Evolutionary conservation across 2,329 filamentous ascomycete species (phyloP), one percentile per base, ranked within the genome.

Genomic region (Hymenoscyphus albidus): DNA sequence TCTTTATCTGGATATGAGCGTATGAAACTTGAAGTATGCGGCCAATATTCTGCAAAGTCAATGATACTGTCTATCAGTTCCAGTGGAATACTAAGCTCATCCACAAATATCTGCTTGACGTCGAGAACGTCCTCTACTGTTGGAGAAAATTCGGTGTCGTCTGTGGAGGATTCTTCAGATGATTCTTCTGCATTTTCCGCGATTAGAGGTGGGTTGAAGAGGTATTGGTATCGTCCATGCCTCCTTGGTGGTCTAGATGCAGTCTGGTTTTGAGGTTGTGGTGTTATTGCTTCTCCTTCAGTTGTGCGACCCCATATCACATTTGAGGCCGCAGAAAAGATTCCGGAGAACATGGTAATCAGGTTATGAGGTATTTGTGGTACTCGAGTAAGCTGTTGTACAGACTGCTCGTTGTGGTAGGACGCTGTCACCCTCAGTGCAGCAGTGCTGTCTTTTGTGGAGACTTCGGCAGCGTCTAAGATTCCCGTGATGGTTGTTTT

Each of bases 21-120:
- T 9, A 76, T 72, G 56, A 76, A 66, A 13, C 74, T 74, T 10
- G 76, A 71, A 0, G 76, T 74, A 68, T 82, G 82, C 14, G 81
- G 81, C 86, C 86, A 89, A 74, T 88, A 88, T 74, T 88, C 85
- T 62, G 85, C 86, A 35, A 78, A 73, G 70, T 89, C 85, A 62
- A 88, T 74, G 57, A 89, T 80, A 57, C 74, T 72, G 70, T 88
- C 81, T 44, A 86, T 76, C 0, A 89, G 65, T 65, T 88, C 86
- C 1, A 78, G 73, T 0, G 86, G 86, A 1, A 88, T 75, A 2
- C 72, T 73, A 6, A 76, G 74, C 12, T 74, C 77, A 32, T n/a
- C n/a, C n/a, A 70, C 71, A n/a, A 88, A 72, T 73, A 84, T 78
- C 13, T 77, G 70, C 62, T 82, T 83, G 12, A 81, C 79, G 0